Conservation (phyloP, 2,329 filamentous ascomycete species). For the Exophiala oligosperma region DNA sequence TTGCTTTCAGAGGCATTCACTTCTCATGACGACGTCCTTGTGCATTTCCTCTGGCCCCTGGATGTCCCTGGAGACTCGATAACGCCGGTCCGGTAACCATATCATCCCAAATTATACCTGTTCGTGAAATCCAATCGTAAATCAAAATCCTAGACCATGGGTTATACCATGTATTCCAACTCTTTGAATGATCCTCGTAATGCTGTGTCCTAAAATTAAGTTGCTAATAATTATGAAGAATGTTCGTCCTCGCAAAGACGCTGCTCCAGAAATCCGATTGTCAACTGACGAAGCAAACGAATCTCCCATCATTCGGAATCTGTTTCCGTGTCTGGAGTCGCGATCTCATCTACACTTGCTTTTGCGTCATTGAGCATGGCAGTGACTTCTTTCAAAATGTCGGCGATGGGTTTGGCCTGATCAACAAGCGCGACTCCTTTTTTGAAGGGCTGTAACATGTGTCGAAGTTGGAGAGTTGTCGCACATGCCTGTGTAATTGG, state of each 20-base stretch:
- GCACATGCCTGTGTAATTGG: slow-evolving; percentile 68
- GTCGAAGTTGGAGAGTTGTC: slow-evolving; percentile 74
- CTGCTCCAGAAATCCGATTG: not conserved
- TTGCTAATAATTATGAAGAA: not conserved
- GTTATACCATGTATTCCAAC: slow-evolving; percentile 1
- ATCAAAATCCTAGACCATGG: slow-evolving; percentile 1
- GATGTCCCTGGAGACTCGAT: not conserved
- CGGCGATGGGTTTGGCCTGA: slow-evolving; percentile 74
- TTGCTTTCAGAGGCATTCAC: not conserved
- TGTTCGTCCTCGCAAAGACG: not conserved
- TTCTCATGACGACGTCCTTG: slow-evolving; percentile 10
- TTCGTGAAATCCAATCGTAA: slow-evolving; percentile 3
- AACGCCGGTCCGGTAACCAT: slow-evolving; percentile 3
- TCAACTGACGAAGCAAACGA: not conserved
- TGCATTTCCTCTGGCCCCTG: not conserved
- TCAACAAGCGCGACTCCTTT: slow-evolving; percentile 64
- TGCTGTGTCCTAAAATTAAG: not conserved
- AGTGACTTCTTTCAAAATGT: slow-evolving; percentile 54
- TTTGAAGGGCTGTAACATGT: slow-evolving; percentile 71
- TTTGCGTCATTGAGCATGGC: slow-evolving; percentile 13
- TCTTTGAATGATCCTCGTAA: not conserved
- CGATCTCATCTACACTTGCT: slow-evolving; percentile 2
- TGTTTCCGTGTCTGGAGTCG: slow-evolving; percentile 14
- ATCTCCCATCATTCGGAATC: slow-evolving; percentile 3
- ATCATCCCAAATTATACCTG: not conserved